Evolutionary conservation across 495 filamentous ascomycete genomes (phyloP).

Genomic region (Chaetomium tenue): DNA sequence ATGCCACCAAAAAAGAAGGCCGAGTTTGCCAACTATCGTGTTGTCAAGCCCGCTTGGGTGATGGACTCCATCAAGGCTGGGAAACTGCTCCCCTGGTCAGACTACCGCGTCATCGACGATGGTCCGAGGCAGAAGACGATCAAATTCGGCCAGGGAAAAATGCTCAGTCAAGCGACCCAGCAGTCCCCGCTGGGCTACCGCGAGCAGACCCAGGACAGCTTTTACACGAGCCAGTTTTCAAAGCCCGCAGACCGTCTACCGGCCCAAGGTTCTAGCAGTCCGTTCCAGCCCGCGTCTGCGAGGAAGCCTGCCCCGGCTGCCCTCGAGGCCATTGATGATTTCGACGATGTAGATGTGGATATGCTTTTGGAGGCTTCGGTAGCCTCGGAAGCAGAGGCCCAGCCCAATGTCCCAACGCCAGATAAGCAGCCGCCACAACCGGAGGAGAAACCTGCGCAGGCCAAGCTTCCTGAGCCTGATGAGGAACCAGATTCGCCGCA

Average conservation of each 20-base stretch:
- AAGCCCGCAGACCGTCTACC: constrained; percentile 25
- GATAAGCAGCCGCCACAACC: background rate
- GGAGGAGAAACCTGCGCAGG: background rate
- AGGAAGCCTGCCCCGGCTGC: constrained; percentile 10
- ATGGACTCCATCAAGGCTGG: constrained; percentile 82
- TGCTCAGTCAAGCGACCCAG: constrained; percentile 59
- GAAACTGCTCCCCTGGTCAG: constrained; percentile 77
- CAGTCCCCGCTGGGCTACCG: constrained; percentile 58
- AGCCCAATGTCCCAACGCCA: background rate
- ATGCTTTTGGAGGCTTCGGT: constrained; percentile 12
- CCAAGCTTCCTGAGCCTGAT: background rate
- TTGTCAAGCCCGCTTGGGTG: constrained; percentile 96
- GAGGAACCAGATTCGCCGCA: background rate
- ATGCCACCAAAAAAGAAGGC: constrained; percentile 88
- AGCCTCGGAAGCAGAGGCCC: background rate
- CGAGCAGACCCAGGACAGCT: constrained; percentile 72
- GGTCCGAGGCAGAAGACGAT: constrained; percentile 72
- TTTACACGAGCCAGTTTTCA: constrained; percentile 72
- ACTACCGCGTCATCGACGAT: constrained; percentile 79
- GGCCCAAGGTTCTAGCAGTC: constrained; percentile 23
- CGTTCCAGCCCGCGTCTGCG: constrained; percentile 27
- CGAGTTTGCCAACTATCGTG: constrained; percentile 80
- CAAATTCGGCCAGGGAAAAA: constrained; percentile 62
- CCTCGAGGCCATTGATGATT: constrained; percentile 20
- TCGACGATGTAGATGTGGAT: constrained; percentile 28